Evolutionary conservation across 306 rosid species (phyloP), one percentile per base, ranked within the genome.

Genomic region (Quercus parvula): DNA sequence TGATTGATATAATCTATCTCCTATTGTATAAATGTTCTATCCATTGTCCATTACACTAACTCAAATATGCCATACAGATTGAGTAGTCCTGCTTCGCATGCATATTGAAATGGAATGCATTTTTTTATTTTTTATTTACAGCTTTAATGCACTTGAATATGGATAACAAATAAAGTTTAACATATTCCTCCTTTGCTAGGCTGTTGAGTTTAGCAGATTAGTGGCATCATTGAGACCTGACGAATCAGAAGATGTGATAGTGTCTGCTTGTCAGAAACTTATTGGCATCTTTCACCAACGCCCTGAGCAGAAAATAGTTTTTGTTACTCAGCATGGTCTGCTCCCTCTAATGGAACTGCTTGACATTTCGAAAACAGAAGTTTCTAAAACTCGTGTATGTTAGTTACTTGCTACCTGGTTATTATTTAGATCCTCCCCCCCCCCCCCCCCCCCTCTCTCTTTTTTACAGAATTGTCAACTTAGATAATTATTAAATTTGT

Each of bases 261-360:
- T 87, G 78, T 84, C 98, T 83, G 86, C 98, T 54, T 93, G 98
- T 86, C 97, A 91, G 88, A 96, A 90, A 81, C 93, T 96, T 78
- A 86, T 87, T 75, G 84, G 89, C 38, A 91, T 96, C 80, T 96
- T 93, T 82, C 86, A 84, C 75, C 98, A 93, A 74, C 92, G 98
- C 41, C 89, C 96, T 7, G 99, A 96, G 87, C 99, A 96, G 90
- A 96, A 96, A 87, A 81, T 90, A 83, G 96, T 90, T 79, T 96
- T 90, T 88, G 89, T 93, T 63, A 90, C 92, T 49, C 98, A 91
- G 88, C 99, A 96, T 81, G 98, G 99, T 64, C 86, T 96, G 79
- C 96, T 96, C 76, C 99, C 99, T 71, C 84, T 96, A 80, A 78
- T 88, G 73, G 99, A 96, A 75, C 81, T 96, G 91, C 91, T 96